Percentiles rank a stretch among this genome's conserved stretches.
Evolutionary conservation across 2,329 filamentous ascomycete genomes (phyloP).

Genomic region (Aspergillus pseudoviridinutans): DNA sequence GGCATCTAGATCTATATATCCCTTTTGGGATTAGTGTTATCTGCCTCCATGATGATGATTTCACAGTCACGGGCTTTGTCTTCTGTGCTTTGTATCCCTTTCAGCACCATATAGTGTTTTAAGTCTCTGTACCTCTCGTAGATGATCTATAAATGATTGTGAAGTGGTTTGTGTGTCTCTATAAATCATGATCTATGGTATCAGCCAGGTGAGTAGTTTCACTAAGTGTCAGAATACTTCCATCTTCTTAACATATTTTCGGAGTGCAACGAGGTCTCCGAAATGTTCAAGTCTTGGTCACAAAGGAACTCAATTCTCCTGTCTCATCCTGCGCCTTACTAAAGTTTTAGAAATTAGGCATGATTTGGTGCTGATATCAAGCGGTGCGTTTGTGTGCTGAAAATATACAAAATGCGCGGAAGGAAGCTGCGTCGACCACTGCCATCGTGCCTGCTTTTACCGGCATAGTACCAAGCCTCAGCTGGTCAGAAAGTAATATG

Average conservation of each 20-base stretch:
- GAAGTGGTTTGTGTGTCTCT: not conserved
- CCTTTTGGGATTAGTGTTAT: not conserved
- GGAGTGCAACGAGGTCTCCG: not conserved
- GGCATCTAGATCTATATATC: not conserved
- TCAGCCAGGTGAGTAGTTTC: not conserved
- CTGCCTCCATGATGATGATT: too few relatives aligned
- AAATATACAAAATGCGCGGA: not conserved
- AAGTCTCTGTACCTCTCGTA: not conserved
- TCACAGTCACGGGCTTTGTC: not conserved
- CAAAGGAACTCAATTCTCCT: not conserved
- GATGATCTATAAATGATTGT: not conserved
- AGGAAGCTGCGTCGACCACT: not conserved
- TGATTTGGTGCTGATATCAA: not conserved
- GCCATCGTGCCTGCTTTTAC: not conserved
- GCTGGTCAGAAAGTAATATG: not conserved
- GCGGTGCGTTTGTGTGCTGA: not conserved
- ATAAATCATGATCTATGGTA: not conserved
- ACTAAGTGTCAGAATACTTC: not conserved
- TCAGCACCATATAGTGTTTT: not conserved
- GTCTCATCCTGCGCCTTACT: not conserved
- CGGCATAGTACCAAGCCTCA: not conserved
- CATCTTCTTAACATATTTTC: not conserved
- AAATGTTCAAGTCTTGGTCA: not conserved
- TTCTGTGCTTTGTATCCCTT: not conserved
- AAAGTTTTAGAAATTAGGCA: not conserved